Percentiles rank a stretch among this genome's conserved stretches.
Evolutionary conservation across 139 green algal genomes (phyloP).

Genomic region (Coelastrella sp.): DNA sequence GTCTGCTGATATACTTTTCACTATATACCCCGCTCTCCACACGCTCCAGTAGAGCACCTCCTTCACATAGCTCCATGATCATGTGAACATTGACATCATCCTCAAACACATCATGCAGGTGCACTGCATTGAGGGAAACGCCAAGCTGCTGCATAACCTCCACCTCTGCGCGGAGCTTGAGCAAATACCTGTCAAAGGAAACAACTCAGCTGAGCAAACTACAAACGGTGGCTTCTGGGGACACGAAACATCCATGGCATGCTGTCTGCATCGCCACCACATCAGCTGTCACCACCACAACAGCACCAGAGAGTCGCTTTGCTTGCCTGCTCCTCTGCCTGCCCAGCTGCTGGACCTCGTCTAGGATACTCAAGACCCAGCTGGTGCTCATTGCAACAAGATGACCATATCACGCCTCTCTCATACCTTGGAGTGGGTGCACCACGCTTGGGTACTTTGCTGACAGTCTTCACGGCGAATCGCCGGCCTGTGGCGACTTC

Average conservation of each 20-base stretch:
- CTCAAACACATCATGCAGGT: slow-evolving; percentile 52
- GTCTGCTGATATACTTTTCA: slow-evolving; percentile 66
- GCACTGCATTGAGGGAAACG: slow-evolving; percentile 46
- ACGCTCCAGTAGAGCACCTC: slow-evolving; percentile 75
- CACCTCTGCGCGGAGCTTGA: slow-evolving; percentile 94
- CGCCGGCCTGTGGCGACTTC: slow-evolving; percentile 60
- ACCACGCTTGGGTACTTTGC: slow-evolving; percentile 86
- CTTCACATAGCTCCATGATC: slow-evolving; percentile 93
- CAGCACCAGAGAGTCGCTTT: too few relatives aligned
- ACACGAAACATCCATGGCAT: too few relatives aligned
- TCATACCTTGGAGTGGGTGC: slow-evolving; percentile 72
- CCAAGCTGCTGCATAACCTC: slow-evolving; percentile 95
- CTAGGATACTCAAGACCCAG: neutral
- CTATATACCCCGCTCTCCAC: slow-evolving; percentile 67
- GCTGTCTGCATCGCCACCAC: too few relatives aligned
- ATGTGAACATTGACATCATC: slow-evolving; percentile 84
- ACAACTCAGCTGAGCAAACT: too few relatives aligned
- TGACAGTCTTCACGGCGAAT: slow-evolving; percentile 90
- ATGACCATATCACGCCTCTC: neutral
- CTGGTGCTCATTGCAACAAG: neutral
- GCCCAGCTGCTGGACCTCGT: neutral
- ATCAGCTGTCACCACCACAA: too few relatives aligned
- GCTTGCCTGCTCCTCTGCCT: too few relatives aligned
- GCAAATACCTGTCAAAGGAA: slow-evolving; percentile 86
- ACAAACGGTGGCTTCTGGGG: too few relatives aligned